phyloP scores from a whole-genome alignment of 345 rosid genomes.

The Euphorbia peplus region DNA sequence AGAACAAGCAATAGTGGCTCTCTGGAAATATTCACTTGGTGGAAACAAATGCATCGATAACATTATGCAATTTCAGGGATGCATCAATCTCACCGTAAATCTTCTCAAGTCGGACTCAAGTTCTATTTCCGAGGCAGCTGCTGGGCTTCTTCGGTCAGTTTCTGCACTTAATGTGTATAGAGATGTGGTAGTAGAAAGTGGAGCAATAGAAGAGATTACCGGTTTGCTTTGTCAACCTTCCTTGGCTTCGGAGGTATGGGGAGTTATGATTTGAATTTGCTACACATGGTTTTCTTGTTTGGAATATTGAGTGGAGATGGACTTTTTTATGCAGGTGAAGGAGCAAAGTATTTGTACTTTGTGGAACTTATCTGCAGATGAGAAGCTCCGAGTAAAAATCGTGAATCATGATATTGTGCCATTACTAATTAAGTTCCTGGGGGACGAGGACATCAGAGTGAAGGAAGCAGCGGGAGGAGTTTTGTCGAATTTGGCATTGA shows the following conservation, averaged over 20 bases:
- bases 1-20: constrained; percentile 69
- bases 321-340: constrained; percentile 53
- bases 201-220: constrained; percentile 74
- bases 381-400: constrained; percentile 58
- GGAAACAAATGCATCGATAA: constrained; percentile 79
- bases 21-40: constrained; percentile 78
- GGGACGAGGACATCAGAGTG: constrained; percentile 59
- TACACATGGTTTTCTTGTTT: constrained; percentile 10
- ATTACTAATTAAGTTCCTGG: constrained; percentile 56
- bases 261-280: constrained; percentile 27
- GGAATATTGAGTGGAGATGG: constrained; percentile 24
- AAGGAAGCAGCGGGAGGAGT: constrained; percentile 90
- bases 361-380: constrained; percentile 87
- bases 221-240: constrained; percentile 58
- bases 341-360: constrained; percentile 70
- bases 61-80: constrained; percentile 73
- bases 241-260: constrained; percentile 67
- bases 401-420: constrained; percentile 51
- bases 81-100: constrained; percentile 61
- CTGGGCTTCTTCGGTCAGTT: constrained; percentile 69
- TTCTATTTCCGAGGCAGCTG: constrained; percentile 73
- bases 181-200: constrained; percentile 73
- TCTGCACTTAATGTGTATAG: constrained; percentile 66
- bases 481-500: constrained; percentile 67
- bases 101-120: constrained; percentile 70